Evolutionary conservation across 345 rosid species (phyloP), one percentile per base, ranked within the genome.

Genomic region (Brassica cretica): DNA sequence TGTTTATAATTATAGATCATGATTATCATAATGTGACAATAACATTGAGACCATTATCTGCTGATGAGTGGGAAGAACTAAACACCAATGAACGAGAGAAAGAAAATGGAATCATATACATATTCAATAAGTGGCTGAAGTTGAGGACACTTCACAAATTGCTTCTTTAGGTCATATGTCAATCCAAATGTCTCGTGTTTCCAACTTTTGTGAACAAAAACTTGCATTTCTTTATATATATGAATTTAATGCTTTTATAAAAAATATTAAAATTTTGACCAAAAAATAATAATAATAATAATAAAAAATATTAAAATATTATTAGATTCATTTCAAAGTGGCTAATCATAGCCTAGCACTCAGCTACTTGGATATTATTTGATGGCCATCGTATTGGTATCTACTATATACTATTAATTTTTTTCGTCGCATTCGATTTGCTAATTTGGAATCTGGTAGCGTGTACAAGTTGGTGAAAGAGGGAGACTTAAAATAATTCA

Each of bases 281-380:
- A n/a, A n/a, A n/a, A n/a, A n/a, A n/a, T n/a, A n/a, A n/a, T n/a
- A n/a, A n/a, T n/a, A n/a, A n/a, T n/a, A n/a, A n/a, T n/a, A n/a
- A n/a, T n/a, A n/a, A n/a, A 67, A 7, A 27, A 37, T 25, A 3
- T 6, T 51, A 64, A 37, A 32, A 76, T 63, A 51, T 35, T 10
- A 14, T 44, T 21, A 37, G 3, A 64, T 71, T 0, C 68, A 25
- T 73, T 79, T 79, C 74, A 73, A 79, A 73, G 78, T 79, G 78
- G 82, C 14, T 63, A 79, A 68, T 73, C 74, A 79, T 79, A 51
- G 35, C 49, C 5, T 68, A 49, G 66, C 82, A 79, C 78, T 79
- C 70, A 62, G 65, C 78, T 73, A 73, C 49, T 78, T 73, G 82
- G 55, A 67, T 62, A 25, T 51, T 39, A 46, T 66, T 72, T 30